Conservation (phyloP, 139 green algal genomes). For the Chara braunii region DNA sequence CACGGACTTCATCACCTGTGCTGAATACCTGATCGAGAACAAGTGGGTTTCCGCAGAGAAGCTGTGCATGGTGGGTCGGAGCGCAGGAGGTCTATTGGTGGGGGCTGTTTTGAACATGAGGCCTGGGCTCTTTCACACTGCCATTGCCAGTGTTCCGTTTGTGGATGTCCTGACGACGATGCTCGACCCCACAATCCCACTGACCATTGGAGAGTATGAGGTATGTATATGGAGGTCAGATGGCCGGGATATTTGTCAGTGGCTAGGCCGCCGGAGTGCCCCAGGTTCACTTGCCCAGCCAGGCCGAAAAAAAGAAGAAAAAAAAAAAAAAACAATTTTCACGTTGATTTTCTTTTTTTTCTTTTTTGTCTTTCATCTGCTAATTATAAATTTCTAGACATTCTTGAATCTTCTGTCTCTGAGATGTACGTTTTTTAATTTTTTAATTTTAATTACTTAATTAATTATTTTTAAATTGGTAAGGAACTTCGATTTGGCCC, state of each 20-base stretch:
- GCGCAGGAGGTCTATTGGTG: conserved; percentile 64
- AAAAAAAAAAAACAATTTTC: too few species aligned
- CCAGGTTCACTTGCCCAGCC: too few species aligned
- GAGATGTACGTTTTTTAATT: too few species aligned
- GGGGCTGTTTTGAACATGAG: conserved; percentile 64
- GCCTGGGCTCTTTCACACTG: conserved; percentile 62
- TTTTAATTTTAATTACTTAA: too few species aligned
- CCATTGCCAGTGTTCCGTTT: conserved; percentile 74
- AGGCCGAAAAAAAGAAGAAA: too few species aligned
- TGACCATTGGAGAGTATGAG: conserved; percentile 69
- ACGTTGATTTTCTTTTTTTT: too few species aligned
- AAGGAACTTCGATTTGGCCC: too few species aligned
- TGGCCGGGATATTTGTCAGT: conserved; percentile 34
- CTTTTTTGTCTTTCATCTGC: too few species aligned
- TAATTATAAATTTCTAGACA: too few species aligned
- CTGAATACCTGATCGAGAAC: conserved; percentile 52
- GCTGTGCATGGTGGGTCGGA: conserved; percentile 60
- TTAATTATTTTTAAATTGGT: too few species aligned
- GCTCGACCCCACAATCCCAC: conserved; percentile 59
- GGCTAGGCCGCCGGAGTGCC: background rate
- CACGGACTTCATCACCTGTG: conserved; percentile 66
- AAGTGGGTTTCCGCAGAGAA: conserved; percentile 42
- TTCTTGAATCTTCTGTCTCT: too few species aligned
- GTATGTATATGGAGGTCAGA: conserved; percentile 37
- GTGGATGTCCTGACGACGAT: conserved; percentile 71